A percentile compares a stretch with the other conserved stretches of the same genome.
Evolutionary conservation across 768 basidiomycete genomes (phyloP).

Genomic region (Cystofilobasidium ferigula): DNA sequence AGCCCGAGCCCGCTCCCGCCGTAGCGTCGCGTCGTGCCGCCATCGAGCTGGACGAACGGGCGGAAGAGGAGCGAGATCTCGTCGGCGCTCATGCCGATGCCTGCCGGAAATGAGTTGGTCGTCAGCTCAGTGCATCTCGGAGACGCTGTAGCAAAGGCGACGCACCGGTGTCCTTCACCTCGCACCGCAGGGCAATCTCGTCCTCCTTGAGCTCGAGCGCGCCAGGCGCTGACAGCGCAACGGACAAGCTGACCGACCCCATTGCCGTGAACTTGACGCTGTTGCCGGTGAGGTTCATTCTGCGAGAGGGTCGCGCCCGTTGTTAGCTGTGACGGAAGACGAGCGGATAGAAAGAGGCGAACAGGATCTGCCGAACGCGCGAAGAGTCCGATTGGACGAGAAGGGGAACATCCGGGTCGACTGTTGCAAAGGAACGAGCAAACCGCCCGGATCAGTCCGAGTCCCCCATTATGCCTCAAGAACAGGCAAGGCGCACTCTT

Average conservation of each 20-base stretch:
- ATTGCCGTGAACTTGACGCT: constrained; percentile 57
- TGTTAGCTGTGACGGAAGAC: constrained; percentile 43
- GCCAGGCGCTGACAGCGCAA: constrained; percentile 44
- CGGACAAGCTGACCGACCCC: constrained; percentile 55
- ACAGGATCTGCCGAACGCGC: constrained; percentile 57
- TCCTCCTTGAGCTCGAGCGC: not conserved
- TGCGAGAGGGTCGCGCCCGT: not conserved
- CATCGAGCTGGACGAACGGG: constrained; percentile 69
- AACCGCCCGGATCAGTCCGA: not conserved
- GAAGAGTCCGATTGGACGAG: constrained; percentile 66
- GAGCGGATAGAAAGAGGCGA: constrained; percentile 5
- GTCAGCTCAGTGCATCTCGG: not conserved
- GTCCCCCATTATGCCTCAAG: not conserved
- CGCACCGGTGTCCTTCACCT: constrained; percentile 45
- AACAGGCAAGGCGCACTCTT: not conserved
- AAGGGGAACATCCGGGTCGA: constrained; percentile 49
- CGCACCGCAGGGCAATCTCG: constrained; percentile 40
- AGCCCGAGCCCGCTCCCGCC: constrained; percentile 68
- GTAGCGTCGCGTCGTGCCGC: constrained; percentile 62
- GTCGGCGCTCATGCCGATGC: constrained; percentile 56
- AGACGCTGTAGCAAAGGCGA: not conserved
- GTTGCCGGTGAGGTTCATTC: constrained; percentile 65
- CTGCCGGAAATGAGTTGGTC: constrained; percentile 35
- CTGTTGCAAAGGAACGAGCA: not conserved
- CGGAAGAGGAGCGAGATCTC: constrained; percentile 60